Base-by-base conservation (phyloP, 2,329 filamentous ascomycete species). In the Colletotrichum musicola region DNA sequence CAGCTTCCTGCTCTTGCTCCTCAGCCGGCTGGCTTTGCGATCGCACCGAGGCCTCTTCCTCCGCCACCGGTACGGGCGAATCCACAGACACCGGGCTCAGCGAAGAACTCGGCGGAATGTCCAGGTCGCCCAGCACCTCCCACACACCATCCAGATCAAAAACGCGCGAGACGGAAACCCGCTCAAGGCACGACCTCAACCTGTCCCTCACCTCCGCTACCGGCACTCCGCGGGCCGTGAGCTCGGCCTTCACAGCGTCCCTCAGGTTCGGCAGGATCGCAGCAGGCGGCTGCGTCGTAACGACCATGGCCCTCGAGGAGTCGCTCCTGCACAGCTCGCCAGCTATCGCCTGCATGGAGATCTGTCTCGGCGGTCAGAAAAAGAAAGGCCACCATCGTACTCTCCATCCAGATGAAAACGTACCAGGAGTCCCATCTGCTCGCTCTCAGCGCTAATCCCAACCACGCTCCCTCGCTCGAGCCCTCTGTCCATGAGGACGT, bases 91-190 rank as follows among this genome's bases (percentile, higher is more conserved):
- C 40, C 4, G 62, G 60, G 13, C 51, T 58, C 12, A 4, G 42
- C 6, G 67, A 27, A 3, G 63, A 57, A 6, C 6, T 50, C 6
- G 67, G 38, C 2, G 63, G 63, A 35, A 68, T 55, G 35, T 83
- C 81, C 42, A 89, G 71, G 72, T 90, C 89, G 2, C 74, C 77
- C 40, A 90, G 72, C 1, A 87, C 87, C 74, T 90, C 87, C 81
- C 81, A 84, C 18, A 90, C 72, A 0, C 89, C 89, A 53, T 89
- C 83, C 12, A 88, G 72, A 68, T 89, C 87, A 71, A 90, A 90
- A 1, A 90, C 83, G 25, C 85, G 81, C 25, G 86, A 86, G 30
- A 90, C 80, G 38, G 84, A 81, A 4, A 89, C 83, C 53, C 80
- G 79, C 53, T 86, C 84, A 4, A 91, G 77, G 64, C 79, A 81